Percentiles rank a stretch among this genome's conserved stretches.
Evolutionary conservation across 1,139 yeast genomes (phyloP).

Genomic region (Saccharomycopsis hybrid): DNA sequence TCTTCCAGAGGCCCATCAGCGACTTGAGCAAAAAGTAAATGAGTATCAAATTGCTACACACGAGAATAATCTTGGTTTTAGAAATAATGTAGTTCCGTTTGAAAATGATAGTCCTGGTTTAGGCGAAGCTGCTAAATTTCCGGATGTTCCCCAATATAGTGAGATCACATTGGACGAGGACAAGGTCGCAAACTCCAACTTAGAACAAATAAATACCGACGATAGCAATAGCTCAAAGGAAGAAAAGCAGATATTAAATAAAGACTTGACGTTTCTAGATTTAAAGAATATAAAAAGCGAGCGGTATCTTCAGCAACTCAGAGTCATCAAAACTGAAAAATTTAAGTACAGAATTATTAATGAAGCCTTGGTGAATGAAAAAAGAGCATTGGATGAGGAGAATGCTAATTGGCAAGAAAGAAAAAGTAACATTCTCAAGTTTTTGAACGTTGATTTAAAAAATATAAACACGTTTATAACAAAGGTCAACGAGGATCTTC

Average conservation of each 20-base stretch:
- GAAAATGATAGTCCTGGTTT: background rate
- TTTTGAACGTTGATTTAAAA: constrained; percentile 32
- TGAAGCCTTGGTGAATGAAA: constrained; percentile 24
- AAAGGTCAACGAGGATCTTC: constrained; percentile 25
- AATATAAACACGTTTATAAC: constrained; percentile 33
- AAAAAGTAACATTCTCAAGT: constrained; percentile 36
- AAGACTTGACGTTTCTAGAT: constrained; percentile 18
- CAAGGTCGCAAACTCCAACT: background rate
- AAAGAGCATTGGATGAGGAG: constrained; percentile 21
- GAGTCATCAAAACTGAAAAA: constrained; percentile 21
- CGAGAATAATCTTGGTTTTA: constrained; percentile 7
- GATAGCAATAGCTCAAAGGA: background rate
- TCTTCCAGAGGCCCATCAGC: constrained; percentile 4
- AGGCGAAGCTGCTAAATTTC: background rate
- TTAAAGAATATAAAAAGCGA: constrained; percentile 8
- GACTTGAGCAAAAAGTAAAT: background rate
- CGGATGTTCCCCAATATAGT: background rate
- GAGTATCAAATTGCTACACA: constrained; percentile 5
- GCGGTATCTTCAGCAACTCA: constrained; percentile 18
- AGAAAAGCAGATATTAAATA: background rate
- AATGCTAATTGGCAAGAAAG: constrained; percentile 39
- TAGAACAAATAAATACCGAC: background rate
- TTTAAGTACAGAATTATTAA: constrained; percentile 21
- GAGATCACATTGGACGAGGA: background rate
- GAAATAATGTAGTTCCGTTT: background rate